Evolutionary conservation across 2,329 filamentous ascomycete genomes (phyloP).

Genomic region (Penicillium sp.): DNA sequence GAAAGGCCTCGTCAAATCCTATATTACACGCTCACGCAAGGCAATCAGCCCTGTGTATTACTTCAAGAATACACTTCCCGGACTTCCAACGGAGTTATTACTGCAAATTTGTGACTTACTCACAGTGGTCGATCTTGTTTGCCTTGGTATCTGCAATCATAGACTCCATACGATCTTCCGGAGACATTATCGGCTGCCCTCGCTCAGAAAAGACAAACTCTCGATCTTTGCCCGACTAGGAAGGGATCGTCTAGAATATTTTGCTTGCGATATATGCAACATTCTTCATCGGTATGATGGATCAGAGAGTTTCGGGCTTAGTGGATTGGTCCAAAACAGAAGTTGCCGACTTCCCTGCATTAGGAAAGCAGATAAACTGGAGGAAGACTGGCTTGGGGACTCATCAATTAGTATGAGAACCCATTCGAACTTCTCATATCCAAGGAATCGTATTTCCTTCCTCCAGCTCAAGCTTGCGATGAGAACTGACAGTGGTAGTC

Average conservation of each 20-base stretch:
- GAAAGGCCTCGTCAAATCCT: too few relatives aligned
- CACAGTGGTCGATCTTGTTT: too few relatives aligned
- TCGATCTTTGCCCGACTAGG: constrained; percentile 9
- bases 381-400: not conserved
- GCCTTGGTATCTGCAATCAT: too few relatives aligned
- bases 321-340: not conserved
- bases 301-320: constrained; percentile 9
- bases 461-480: constrained; percentile 14
- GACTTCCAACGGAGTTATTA: too few relatives aligned
- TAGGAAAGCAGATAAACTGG: not conserved
- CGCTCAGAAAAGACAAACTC: not conserved
- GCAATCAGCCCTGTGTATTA: too few relatives aligned
- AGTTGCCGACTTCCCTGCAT: constrained; percentile 2
- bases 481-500: too few relatives aligned
- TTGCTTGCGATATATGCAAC: constrained; percentile 12
- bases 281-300: constrained; percentile 15
- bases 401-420: not conserved
- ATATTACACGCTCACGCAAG: too few relatives aligned
- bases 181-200: too few relatives aligned
- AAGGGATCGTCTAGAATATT: constrained; percentile 12
- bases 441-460: constrained; percentile 3
- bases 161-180: too few relatives aligned
- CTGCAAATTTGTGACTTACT: too few relatives aligned
- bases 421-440: not conserved
- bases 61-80: too few relatives aligned